Evolutionary conservation across 768 basidiomycete species (phyloP), one percentile per base, ranked within the genome.

Genomic region (Dioszegia crocea): DNA sequence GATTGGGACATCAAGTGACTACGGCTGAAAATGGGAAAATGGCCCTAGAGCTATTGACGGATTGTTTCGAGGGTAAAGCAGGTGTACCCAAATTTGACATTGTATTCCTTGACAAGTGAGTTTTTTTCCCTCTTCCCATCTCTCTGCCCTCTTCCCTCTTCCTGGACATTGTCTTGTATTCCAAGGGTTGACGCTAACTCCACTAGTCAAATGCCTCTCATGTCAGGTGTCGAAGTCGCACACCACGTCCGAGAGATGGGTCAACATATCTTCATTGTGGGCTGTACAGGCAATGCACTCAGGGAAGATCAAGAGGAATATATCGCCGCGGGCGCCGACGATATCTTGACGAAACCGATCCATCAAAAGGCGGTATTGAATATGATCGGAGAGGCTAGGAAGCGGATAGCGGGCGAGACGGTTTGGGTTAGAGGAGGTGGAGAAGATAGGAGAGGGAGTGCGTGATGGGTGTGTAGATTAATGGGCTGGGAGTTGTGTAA

Each of bases 151-250:
- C n/a, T n/a, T n/a, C n/a, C n/a, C n/a, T n/a, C n/a, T n/a, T n/a
- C n/a, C n/a, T n/a, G n/a, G n/a, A n/a, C n/a, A n/a, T n/a, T n/a
- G n/a, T n/a, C n/a, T n/a, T n/a, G n/a, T n/a, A n/a, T n/a, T n/a
- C n/a, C n/a, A n/a, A n/a, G n/a, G n/a, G n/a, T n/a, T n/a, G n/a
- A n/a, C n/a, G n/a, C n/a, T n/a, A n/a, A n/a, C n/a, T n/a, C n/a
- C n/a, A n/a, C n/a, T n/a, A 75, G 71, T 41, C 74, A 75, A 68
- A 77, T 77, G 76, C 76, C 76, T 11, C 43, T 75, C 17, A 75
- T 74, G 76, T 63, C 70, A 1, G 76, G 76, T 23, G 73, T 77
- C 21, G 74, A 77, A 55, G 71, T 70, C 8, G 72, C 68, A 0
- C 41, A 62, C 3, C 72, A 74, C 54, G 65, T 77, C n/a, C 47